Conservation (phyloP, 169 alveolate species). For the Eimeria tenella region DNA sequence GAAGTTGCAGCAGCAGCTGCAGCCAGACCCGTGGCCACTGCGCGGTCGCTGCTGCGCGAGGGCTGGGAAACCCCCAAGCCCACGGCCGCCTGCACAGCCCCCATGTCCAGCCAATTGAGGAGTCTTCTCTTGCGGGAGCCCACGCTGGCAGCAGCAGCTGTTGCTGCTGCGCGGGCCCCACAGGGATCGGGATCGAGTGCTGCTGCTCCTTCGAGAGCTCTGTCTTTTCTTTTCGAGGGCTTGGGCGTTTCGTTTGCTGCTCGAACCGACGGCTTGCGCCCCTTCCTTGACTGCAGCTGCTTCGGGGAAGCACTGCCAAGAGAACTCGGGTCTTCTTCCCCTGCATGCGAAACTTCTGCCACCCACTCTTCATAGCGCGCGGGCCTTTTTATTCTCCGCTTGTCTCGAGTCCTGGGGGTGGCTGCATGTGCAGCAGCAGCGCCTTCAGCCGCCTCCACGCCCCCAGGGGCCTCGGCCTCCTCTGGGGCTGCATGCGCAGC, state of each 20-base stretch:
- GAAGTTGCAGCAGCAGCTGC: conserved; percentile 56
- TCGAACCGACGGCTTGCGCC: not conserved
- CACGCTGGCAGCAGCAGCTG: conserved; percentile 7
- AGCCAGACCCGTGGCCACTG: conserved; percentile 30
- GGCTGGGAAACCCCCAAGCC: not conserved
- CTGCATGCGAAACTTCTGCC: not conserved
- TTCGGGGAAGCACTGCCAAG: not conserved
- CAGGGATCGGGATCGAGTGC: not conserved
- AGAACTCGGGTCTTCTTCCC: not conserved
- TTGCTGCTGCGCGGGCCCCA: not conserved
- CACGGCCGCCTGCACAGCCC: not conserved
- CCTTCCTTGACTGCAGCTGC: not conserved
- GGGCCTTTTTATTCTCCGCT: conserved; percentile 3
- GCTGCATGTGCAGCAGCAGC: not conserved
- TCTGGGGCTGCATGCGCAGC: not conserved
- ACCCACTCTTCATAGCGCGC: conserved; percentile 49
- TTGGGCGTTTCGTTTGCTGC: not conserved
- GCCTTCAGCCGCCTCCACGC: not conserved
- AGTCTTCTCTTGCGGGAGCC: conserved; percentile 23
- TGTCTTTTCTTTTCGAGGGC: not conserved
- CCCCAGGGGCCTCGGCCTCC: not conserved
- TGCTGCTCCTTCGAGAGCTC: not conserved
- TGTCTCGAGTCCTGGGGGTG: not conserved
- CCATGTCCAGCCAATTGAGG: conserved; percentile 17
- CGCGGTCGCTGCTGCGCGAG: conserved; percentile 7